A percentile compares a stretch with the other conserved stretches of the same genome.
Conservation (phyloP, 192 early-diverging fungal species). For the Mortierella alpina region DNA sequence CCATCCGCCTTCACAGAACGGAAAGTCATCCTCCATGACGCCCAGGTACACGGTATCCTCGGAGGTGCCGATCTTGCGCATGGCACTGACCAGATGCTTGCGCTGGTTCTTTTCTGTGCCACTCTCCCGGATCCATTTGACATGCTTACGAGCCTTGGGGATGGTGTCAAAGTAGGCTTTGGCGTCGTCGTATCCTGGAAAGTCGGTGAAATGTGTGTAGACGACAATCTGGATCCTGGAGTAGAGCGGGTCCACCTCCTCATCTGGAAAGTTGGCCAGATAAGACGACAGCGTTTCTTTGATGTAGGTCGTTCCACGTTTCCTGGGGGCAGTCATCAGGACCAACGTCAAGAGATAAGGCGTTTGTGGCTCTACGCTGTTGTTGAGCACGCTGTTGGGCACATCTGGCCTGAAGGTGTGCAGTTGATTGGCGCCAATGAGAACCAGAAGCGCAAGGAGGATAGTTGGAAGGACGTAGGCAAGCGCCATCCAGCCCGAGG, state of each 20-base stretch:
- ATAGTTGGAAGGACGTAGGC: conserved; percentile 20
- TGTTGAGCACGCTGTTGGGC: conserved; percentile 24
- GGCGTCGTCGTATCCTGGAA: conserved; percentile 56
- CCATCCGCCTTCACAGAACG: conserved; percentile 62
- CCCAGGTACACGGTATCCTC: conserved; percentile 58
- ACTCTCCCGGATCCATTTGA: conserved; percentile 59
- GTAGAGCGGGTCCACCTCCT: conserved; percentile 55
- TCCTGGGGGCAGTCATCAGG: conserved; percentile 65
- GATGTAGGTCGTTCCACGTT: conserved; percentile 56
- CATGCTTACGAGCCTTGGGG: conserved; percentile 57
- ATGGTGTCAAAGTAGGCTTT: conserved; percentile 42
- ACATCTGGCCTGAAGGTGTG: conserved; percentile 33
- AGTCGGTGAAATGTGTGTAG: conserved; percentile 65
- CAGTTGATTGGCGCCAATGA: conserved; percentile 32
- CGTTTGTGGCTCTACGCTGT: conserved; percentile 43
- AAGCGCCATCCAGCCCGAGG: conserved; percentile 14
- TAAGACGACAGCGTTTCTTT: conserved; percentile 59
- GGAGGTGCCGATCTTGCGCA: conserved; percentile 39
- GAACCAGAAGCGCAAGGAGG: conserved; percentile 38
- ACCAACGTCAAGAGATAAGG: conserved; percentile 58
- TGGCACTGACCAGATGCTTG: conserved; percentile 58
- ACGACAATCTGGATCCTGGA: conserved; percentile 59
- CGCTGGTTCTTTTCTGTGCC: conserved; percentile 63
- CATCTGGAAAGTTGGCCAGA: conserved; percentile 58
- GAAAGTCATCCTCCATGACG: conserved; percentile 67